Conservation (phyloP, 2,329 filamentous ascomycete genomes). For the Fusarium albosuccineum region DNA sequence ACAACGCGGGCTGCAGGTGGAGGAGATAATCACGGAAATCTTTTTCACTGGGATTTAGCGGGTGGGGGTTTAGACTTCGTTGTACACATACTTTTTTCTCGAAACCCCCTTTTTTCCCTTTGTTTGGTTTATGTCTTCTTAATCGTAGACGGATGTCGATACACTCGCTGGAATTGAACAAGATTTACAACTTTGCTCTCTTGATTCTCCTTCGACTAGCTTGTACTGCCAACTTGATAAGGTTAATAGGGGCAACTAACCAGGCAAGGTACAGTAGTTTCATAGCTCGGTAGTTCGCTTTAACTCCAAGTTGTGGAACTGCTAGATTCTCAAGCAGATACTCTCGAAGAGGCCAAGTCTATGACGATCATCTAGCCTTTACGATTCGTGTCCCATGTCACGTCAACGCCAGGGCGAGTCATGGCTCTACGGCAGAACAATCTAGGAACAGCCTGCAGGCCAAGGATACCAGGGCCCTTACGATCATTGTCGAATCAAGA, state of each 20-base stretch:
- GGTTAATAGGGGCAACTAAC: too few species aligned
- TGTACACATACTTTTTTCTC: slow-evolving; percentile 26
- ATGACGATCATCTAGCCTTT: too few species aligned
- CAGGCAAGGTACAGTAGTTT: too few species aligned
- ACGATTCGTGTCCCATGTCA: too few species aligned
- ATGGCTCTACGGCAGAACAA: too few species aligned
- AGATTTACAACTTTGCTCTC: slow-evolving; percentile 15
- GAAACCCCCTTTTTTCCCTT: slow-evolving; percentile 28
- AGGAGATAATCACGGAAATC: slow-evolving; percentile 38
- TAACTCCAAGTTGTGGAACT: too few species aligned
- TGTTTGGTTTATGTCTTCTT: slow-evolving; percentile 43
- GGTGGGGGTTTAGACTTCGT: slow-evolving; percentile 38
- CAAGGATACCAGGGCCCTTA: background rate
- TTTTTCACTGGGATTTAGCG: slow-evolving; percentile 41
- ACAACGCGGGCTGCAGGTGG: slow-evolving; percentile 16
- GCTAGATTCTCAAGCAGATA: too few species aligned
- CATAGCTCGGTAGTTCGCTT: too few species aligned
- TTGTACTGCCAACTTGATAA: too few species aligned
- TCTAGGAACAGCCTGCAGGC: too few species aligned
- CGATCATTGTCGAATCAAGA: background rate
- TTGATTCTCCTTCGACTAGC: background rate
- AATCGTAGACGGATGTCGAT: slow-evolving; percentile 44
- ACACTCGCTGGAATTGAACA: slow-evolving; percentile 42
- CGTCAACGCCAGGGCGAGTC: too few species aligned
- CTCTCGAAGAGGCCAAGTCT: too few species aligned